phyloP scores from a whole-genome alignment of 257 asterid species.

The Verbascum thapsus region DNA sequence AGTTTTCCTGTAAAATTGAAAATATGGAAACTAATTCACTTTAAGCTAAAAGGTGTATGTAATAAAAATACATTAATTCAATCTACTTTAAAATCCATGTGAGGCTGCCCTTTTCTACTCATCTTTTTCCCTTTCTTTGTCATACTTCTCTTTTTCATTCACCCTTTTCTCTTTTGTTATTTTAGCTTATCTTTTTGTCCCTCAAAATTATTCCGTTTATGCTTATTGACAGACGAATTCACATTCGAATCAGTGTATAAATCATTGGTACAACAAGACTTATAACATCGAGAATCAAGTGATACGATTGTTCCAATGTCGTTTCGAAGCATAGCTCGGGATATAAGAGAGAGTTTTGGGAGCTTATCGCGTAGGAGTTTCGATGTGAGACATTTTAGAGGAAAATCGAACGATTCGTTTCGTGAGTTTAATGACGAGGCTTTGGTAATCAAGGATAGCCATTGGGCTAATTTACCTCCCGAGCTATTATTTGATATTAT shows the following conservation, averaged over 20 bases:
- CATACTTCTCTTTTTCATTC: slow-evolving; percentile 35
- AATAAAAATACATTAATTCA: slow-evolving; percentile 41
- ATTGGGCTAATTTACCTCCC: slow-evolving; percentile 63
- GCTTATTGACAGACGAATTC: slow-evolving; percentile 38
- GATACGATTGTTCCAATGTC: slow-evolving; percentile 41
- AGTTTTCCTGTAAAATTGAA: slow-evolving; percentile 33
- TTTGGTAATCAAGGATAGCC: slow-evolving; percentile 43
- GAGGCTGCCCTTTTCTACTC: slow-evolving; percentile 48
- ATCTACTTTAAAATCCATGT: slow-evolving; percentile 56
- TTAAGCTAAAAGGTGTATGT: slow-evolving; percentile 37
- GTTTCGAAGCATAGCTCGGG: slow-evolving; percentile 64
- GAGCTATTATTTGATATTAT: slow-evolving; percentile 60
- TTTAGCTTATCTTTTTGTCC: slow-evolving; percentile 31
- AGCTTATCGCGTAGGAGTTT: slow-evolving; percentile 58
- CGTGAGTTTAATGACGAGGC: slow-evolving; percentile 44
- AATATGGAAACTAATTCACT: slow-evolving; percentile 24
- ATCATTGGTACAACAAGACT: slow-evolving; percentile 16
- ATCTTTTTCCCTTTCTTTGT: slow-evolving; percentile 20
- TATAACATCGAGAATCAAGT: slow-evolving; percentile 26
- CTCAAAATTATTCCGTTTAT: slow-evolving; percentile 27
- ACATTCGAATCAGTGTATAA: slow-evolving; percentile 34
- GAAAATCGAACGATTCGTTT: slow-evolving; percentile 52
- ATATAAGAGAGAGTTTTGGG: slow-evolving; percentile 56
- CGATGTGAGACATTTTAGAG: slow-evolving; percentile 52
- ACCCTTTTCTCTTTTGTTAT: slow-evolving; percentile 33